Evolutionary conservation across 257 asterid genomes (phyloP).

Genomic region (Solanum habrochaites): DNA sequence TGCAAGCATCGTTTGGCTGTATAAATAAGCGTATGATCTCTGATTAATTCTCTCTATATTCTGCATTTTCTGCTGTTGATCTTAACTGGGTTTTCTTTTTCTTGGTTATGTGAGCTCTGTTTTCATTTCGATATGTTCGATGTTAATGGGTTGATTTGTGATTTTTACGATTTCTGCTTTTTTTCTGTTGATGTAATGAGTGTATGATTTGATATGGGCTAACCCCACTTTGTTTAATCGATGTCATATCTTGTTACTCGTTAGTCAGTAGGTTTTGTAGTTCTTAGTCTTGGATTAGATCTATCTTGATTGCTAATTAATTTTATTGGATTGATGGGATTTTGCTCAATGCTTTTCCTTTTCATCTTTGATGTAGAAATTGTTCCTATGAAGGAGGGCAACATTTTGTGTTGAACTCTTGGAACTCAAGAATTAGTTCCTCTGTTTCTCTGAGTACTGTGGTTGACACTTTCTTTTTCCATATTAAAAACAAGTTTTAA

Average conservation of each 20-base stretch:
- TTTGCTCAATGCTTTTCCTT: background rate
- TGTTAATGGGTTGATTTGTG: background rate
- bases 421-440: background rate
- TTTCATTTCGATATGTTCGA: background rate
- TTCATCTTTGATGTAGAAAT: background rate
- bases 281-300: background rate
- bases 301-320: background rate
- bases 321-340: background rate
- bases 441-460: background rate
- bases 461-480: background rate
- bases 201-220: background rate
- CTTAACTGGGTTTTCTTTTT: background rate
- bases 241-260: background rate
- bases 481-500: background rate
- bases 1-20: background rate
- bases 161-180: background rate
- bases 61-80: background rate
- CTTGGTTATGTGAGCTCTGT: slow-evolving; percentile 9
- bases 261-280: background rate
- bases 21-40: slow-evolving; percentile 12
- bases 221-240: background rate
- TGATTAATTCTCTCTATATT: background rate
- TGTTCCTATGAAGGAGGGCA: background rate
- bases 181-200: background rate
- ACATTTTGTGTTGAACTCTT: background rate